Evolutionary conservation across 257 asterid genomes (phyloP).

Genomic region (Primulina tabacum): DNA sequence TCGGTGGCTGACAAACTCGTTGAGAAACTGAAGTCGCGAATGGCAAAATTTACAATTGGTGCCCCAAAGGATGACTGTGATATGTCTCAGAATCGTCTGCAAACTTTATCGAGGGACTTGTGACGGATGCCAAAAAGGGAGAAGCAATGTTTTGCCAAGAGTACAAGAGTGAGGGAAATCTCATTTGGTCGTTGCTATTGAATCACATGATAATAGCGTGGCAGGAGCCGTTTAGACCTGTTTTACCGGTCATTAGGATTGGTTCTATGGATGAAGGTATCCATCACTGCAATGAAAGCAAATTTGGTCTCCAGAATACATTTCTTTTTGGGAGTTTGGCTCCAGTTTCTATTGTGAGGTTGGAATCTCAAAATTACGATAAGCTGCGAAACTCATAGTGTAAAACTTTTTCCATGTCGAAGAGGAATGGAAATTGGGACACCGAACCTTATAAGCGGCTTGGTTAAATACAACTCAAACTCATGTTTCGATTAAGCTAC

Average conservation of each 20-base stretch:
- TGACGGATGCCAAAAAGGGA: constrained; percentile 70
- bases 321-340: neutral
- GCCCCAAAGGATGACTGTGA: constrained; percentile 73
- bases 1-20: constrained; percentile 74
- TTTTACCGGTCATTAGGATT: constrained; percentile 76
- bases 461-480: no score
- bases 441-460: no score
- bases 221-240: constrained; percentile 99
- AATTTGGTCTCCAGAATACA: constrained; percentile 73
- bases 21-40: constrained; percentile 71
- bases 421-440: no score
- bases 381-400: no score
- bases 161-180: constrained; percentile 93
- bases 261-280: constrained; percentile 83
- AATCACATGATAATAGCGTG: constrained; percentile 95
- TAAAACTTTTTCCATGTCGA: no score
- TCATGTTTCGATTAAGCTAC: no score
- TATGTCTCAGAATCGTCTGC: constrained; percentile 91
- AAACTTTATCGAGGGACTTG: constrained; percentile 90
- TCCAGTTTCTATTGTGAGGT: neutral
- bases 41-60: constrained; percentile 76
- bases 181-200: constrained; percentile 85
- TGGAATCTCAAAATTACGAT: neutral
- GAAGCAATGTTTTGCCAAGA: constrained; percentile 90
- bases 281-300: constrained; percentile 95